Evolutionary conservation across 1,284 basidiomycete species (phyloP).

Genomic region (Moniliophthora roreri): DNA sequence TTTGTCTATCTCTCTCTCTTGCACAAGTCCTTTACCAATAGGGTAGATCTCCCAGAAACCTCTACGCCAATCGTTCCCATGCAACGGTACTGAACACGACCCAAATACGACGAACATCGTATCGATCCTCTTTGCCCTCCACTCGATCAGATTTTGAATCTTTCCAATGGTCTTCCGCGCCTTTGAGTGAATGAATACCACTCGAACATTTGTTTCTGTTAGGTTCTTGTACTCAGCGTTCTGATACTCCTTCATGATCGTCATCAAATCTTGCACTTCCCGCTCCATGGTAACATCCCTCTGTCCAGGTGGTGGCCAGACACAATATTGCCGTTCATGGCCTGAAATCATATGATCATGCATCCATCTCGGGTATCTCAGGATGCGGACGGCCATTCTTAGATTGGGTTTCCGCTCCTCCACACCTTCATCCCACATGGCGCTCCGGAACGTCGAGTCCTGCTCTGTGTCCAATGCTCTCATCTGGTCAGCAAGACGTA

Average conservation of each 20-base stretch:
- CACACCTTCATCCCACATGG: neutral
- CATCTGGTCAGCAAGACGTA: neutral
- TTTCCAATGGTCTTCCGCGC: slow-evolving; percentile 46
- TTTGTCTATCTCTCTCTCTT: too few species aligned
- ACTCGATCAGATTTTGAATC: slow-evolving; percentile 45
- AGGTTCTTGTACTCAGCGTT: slow-evolving; percentile 24
- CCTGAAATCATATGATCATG: slow-evolving; percentile 37
- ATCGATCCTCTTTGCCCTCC: slow-evolving; percentile 40
- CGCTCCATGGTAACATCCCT: neutral
- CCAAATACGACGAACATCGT: slow-evolving; percentile 68
- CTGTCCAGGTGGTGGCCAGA: slow-evolving; percentile 26
- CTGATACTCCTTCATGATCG: slow-evolving; percentile 44
- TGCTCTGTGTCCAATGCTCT: neutral
- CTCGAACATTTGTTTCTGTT: slow-evolving; percentile 40
- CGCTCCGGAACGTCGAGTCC: slow-evolving; percentile 1
- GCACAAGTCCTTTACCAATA: slow-evolving; percentile 42
- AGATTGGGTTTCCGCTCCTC: neutral
- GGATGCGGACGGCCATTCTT: slow-evolving; percentile 38
- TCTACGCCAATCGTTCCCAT: slow-evolving; percentile 53
- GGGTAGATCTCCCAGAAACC: slow-evolving; percentile 63
- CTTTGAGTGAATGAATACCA: slow-evolving; percentile 66
- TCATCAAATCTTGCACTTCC: slow-evolving; percentile 47
- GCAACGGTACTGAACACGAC: slow-evolving; percentile 16
- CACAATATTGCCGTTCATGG: slow-evolving; percentile 29
- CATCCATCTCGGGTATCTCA: slow-evolving; percentile 44